phyloP scores from a whole-genome alignment of 495 filamentous ascomycete genomes.

The Penicillium atrosanguineum region DNA sequence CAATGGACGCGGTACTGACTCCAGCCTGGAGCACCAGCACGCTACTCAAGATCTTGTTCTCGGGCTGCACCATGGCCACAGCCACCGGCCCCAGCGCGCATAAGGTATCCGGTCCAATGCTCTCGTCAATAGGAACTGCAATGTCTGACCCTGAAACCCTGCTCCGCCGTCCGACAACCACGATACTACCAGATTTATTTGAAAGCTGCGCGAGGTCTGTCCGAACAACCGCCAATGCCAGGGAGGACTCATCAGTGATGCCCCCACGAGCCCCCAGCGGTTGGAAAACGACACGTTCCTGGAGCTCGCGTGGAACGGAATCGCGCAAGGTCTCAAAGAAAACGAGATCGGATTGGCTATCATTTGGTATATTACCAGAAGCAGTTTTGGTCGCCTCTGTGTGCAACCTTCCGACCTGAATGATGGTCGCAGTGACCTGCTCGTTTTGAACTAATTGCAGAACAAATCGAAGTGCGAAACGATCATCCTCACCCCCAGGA shows the following conservation, averaged over 20 bases:
- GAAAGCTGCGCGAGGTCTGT: conserved; percentile 59
- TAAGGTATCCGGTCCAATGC: conserved; percentile 47
- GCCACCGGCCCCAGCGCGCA: conserved; percentile 67
- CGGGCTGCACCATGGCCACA: conserved; percentile 56
- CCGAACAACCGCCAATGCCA: conserved; percentile 45
- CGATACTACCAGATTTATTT: conserved; percentile 73
- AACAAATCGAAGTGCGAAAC: conserved; percentile 73
- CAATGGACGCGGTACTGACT: background rate
- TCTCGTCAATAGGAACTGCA: conserved; percentile 16
- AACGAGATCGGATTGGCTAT: conserved; percentile 43
- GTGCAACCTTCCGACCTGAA: conserved; percentile 21
- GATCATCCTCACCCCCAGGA: conserved; percentile 81
- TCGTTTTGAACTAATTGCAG: conserved; percentile 76
- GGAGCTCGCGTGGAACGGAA: conserved; percentile 57
- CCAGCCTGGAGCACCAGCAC: conserved; percentile 76
- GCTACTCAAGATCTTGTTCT: conserved; percentile 62
- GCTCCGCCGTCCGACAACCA: conserved; percentile 67
- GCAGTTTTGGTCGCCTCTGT: conserved; percentile 1
- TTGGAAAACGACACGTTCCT: conserved; percentile 60
- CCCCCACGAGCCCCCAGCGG: conserved; percentile 19
- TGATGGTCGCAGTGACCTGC: conserved; percentile 54
- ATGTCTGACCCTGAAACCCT: too few relatives aligned
- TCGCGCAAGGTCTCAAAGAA: conserved; percentile 64
- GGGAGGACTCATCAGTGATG: conserved; percentile 22
- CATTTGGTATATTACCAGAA: background rate